Conservation (phyloP, 257 asterid species). For the Solanum piurae region DNA sequence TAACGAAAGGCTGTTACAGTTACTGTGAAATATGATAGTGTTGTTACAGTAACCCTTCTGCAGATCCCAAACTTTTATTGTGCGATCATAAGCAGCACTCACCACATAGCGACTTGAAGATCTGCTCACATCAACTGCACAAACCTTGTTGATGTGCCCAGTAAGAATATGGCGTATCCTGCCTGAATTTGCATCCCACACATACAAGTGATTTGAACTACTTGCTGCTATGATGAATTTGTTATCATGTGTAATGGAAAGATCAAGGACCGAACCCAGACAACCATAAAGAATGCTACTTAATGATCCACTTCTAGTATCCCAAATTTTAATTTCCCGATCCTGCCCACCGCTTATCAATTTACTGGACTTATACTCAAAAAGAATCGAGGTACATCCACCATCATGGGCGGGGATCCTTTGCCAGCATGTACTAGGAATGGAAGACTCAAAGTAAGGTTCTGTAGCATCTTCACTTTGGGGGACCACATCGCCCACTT, state of each 20-base stretch:
- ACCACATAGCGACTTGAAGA: conserved; percentile 58
- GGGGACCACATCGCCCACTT: conserved; percentile 83
- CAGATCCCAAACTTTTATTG: conserved; percentile 93
- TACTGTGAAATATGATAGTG: conserved; percentile 68
- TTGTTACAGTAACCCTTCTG: conserved; percentile 70
- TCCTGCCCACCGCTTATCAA: conserved; percentile 89
- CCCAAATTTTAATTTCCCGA: conserved; percentile 73
- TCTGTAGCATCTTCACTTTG: conserved; percentile 91
- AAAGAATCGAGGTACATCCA: conserved; percentile 60
- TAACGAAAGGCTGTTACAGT: conserved; percentile 71
- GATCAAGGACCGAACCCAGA: conserved; percentile 70
- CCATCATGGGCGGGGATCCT: conserved; percentile 89
- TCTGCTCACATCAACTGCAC: conserved; percentile 81
- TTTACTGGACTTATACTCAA: conserved; percentile 55
- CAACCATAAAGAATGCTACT: conserved; percentile 49
- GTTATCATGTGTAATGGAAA: conserved; percentile 68
- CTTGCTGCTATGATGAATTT: conserved; percentile 74
- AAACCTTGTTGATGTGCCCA: conserved; percentile 83
- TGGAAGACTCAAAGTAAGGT: conserved; percentile 53
- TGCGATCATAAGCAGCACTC: conserved; percentile 89
- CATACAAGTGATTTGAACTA: conserved; percentile 56
- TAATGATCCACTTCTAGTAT: conserved; percentile 46
- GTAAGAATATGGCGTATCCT: conserved; percentile 68
- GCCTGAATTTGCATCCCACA: conserved; percentile 69
- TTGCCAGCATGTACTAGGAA: conserved; percentile 67